phyloP scores from a whole-genome alignment of 306 rosid species.

The Urtica urens region DNA sequence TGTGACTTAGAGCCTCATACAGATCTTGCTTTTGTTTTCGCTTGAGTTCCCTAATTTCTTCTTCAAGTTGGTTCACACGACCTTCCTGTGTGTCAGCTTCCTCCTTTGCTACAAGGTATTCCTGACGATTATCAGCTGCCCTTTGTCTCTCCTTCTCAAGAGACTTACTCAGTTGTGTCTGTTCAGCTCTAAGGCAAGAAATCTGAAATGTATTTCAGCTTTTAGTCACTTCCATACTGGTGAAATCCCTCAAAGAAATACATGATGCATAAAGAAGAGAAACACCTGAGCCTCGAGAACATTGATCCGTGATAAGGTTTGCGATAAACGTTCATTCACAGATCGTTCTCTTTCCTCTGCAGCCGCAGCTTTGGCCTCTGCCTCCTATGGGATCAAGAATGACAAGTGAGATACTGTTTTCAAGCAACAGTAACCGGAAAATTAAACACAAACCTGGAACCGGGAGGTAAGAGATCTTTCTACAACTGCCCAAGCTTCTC shows the following conservation, averaged over 20 bases:
- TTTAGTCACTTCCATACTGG: conserved; percentile 14
- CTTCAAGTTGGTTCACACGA: conserved; percentile 84
- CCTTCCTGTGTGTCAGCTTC: conserved; percentile 98
- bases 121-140: conserved; percentile 99
- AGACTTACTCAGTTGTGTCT: conserved; percentile 79
- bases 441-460: conserved; percentile 55
- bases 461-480: conserved; percentile 92
- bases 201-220: conserved; percentile 47
- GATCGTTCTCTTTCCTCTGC: conserved; percentile 96
- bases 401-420: conserved; percentile 11
- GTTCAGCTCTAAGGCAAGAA: conserved; percentile 95
- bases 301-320: conserved; percentile 87
- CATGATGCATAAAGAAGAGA: conserved; percentile 19
- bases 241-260: conserved; percentile 10
- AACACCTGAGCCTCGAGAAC: conserved; percentile 99
- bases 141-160: conserved; percentile 97
- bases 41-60: conserved; percentile 59
- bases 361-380: conserved; percentile 86
- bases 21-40: conserved; percentile 89
- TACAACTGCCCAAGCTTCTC: conserved; percentile 96
- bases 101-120: conserved; percentile 90
- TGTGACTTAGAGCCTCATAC: conserved; percentile 69
- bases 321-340: conserved; percentile 83
- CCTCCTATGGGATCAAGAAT: conserved; percentile 58
- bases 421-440: conserved; percentile 2